These are phyloP conservation scores for Phytophthora cajani DNA, from an alignment of 352 stramenopile species.

Conservation along the genomic window DNA sequence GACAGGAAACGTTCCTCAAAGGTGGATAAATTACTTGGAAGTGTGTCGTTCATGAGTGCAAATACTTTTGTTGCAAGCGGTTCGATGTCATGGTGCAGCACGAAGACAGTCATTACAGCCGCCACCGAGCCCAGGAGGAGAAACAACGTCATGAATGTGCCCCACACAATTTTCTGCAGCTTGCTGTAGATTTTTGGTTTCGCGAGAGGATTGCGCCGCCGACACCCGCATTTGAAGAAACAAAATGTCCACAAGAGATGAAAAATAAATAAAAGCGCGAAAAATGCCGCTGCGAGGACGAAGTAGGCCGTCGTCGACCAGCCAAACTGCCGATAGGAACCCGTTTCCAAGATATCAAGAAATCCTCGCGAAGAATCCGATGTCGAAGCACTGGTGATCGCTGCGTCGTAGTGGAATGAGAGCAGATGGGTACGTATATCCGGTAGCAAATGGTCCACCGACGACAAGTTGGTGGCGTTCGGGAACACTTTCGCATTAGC, in stretches of 20 bases:
- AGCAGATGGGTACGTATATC: constrained; percentile 57
- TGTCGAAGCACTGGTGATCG: constrained; percentile 23
- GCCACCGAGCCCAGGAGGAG: constrained; percentile 31
- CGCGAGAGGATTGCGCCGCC: constrained; percentile 47
- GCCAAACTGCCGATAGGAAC: constrained; percentile 55
- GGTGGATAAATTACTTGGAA: constrained; percentile 36
- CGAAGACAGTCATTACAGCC: constrained; percentile 39
- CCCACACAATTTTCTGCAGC: constrained; percentile 53
- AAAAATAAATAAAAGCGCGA: constrained; percentile 48
- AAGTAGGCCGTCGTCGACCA: constrained; percentile 47
- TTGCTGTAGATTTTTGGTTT: constrained; percentile 59
- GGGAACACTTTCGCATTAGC: constrained; percentile 61
- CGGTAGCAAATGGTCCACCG: constrained; percentile 44
- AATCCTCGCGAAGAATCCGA: constrained; percentile 14
- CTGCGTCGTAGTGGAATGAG: constrained; percentile 47
- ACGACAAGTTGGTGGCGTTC: constrained; percentile 38
- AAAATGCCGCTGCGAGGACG: constrained; percentile 28
- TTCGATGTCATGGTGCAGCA: constrained; percentile 40
- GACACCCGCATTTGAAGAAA: constrained; percentile 58
- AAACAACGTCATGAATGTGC: constrained; percentile 39
- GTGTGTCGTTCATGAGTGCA: constrained; percentile 29
- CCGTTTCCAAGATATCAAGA: constrained; percentile 30
- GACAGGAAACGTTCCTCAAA: constrained; percentile 51
- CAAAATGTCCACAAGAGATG: constrained; percentile 58
- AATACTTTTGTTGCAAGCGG: constrained; percentile 35